These are phyloP conservation scores for Ceratocystis variospora DNA, from an alignment of 2,329 filamentous ascomycete genomes.

Conservation along the genomic window DNA sequence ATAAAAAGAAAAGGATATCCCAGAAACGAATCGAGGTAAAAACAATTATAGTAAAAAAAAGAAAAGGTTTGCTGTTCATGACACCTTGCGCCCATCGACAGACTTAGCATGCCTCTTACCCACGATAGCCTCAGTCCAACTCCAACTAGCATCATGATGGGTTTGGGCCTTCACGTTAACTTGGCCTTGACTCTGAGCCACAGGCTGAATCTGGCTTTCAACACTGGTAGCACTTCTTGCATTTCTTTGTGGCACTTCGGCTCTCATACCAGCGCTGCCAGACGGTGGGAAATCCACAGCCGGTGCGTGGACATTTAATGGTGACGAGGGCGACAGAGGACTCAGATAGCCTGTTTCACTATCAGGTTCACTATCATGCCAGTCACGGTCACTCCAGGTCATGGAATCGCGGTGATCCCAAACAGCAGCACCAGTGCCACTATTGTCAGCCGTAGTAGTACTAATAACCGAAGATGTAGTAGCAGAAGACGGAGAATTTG, in stretches of 20 bases:
- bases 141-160: conserved; percentile 28
- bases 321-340: conserved; percentile 10
- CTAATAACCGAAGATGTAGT: conserved; percentile 7
- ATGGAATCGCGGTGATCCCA: conserved; percentile 37
- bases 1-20: background rate
- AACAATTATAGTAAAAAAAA: background rate
- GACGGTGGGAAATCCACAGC: background rate
- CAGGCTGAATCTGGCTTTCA: background rate
- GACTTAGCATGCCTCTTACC: conserved; percentile 27
- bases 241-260: background rate
- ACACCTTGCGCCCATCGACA: background rate
- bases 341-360: conserved; percentile 27
- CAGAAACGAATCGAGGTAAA: background rate
- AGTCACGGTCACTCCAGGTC: conserved; percentile 54
- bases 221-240: no score
- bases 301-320: background rate
- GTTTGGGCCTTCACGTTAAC: background rate
- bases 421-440: conserved; percentile 4
- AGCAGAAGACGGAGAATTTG: conserved; percentile 1
- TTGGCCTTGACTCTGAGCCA: background rate
- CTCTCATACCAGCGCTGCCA: background rate
- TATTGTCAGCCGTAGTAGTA: background rate
- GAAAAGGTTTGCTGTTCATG: background rate
- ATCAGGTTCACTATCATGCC: conserved; percentile 40
- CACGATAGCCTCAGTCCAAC: conserved; percentile 43